Conservation (phyloP, 139 green algal species). For the Micromonas pusilla region DNA sequence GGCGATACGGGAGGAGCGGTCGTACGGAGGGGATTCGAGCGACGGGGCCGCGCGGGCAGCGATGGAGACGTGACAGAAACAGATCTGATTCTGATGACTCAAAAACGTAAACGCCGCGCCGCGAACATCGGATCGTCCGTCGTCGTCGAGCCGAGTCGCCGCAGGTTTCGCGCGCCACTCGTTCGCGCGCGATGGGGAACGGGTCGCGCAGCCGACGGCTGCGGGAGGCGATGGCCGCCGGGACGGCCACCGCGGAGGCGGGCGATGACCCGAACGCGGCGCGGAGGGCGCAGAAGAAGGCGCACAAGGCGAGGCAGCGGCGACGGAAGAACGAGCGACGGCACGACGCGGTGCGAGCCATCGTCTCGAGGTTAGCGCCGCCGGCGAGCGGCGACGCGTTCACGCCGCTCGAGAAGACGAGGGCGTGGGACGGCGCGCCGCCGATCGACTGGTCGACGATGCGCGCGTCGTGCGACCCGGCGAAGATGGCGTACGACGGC, state of each 20-base stretch:
- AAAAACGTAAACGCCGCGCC: too few species aligned
- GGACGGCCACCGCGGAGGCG: too few species aligned
- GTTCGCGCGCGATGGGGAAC: neutral
- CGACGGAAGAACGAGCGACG: neutral
- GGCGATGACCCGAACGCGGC: neutral
- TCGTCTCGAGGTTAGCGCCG: neutral
- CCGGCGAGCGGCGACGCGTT: neutral
- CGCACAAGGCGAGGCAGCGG: neutral
- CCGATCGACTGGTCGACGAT: neutral
- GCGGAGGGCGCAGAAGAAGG: neutral
- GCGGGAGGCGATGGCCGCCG: neutral
- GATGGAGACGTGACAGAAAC: too few species aligned
- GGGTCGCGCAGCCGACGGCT: neutral
- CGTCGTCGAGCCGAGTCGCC: too few species aligned
- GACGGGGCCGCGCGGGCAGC: too few species aligned
- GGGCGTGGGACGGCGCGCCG: neutral
- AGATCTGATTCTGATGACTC: too few species aligned
- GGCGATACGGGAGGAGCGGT: neutral
- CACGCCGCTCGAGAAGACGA: neutral
- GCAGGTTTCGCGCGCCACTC: too few species aligned
- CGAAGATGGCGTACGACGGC: neutral
- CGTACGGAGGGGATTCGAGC: too few species aligned
- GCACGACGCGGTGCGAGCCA: neutral
- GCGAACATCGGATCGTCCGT: too few species aligned
- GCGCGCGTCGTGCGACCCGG: neutral